A percentile compares a stretch with the other conserved stretches of the same genome.
phyloP scores from a whole-genome alignment of 306 rosid genomes.

The Datisca glomerata region DNA sequence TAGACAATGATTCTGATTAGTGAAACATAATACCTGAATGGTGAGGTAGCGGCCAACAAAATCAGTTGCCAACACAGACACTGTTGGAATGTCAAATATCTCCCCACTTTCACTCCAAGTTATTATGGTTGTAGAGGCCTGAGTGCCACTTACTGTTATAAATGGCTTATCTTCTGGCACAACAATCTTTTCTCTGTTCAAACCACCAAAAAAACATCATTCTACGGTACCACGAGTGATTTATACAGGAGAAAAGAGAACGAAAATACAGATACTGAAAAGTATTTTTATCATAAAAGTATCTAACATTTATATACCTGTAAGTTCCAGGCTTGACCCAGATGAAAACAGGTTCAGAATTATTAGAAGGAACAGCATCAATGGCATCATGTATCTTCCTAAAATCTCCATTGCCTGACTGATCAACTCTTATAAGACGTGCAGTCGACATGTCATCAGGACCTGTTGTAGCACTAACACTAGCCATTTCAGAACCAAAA shows the following conservation, averaged over 20 bases:
- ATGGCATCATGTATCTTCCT: slow-evolving; percentile 16
- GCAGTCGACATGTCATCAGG: too few relatives aligned
- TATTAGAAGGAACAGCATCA: slow-evolving; percentile 13
- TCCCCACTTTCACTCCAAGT: slow-evolving; percentile 11
- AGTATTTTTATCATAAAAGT: not conserved
- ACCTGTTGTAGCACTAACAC: too few relatives aligned
- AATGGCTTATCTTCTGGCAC: slow-evolving; percentile 19
- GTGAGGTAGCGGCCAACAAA: not conserved
- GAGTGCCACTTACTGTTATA: slow-evolving; percentile 18
- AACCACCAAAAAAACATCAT: too few relatives aligned
- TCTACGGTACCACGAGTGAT: too few relatives aligned
- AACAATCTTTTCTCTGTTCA: slow-evolving; percentile 6
- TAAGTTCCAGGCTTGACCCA: slow-evolving; percentile 21
- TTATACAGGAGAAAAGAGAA: not conserved
- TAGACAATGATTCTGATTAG: not conserved
- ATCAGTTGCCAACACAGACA: slow-evolving; percentile 1
- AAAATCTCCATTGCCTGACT: slow-evolving; percentile 15
- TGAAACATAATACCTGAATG: not conserved
- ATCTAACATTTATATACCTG: slow-evolving; percentile 3
- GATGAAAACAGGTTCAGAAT: slow-evolving; percentile 9
- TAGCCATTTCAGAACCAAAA: too few relatives aligned
- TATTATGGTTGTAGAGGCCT: slow-evolving; percentile 5
- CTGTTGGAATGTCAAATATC: slow-evolving; percentile 1
- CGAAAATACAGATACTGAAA: not conserved
- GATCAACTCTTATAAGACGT: too few relatives aligned